Base-by-base conservation (phyloP, 352 stramenopile genomes). In the Saprolegnia parasitica region DNA sequence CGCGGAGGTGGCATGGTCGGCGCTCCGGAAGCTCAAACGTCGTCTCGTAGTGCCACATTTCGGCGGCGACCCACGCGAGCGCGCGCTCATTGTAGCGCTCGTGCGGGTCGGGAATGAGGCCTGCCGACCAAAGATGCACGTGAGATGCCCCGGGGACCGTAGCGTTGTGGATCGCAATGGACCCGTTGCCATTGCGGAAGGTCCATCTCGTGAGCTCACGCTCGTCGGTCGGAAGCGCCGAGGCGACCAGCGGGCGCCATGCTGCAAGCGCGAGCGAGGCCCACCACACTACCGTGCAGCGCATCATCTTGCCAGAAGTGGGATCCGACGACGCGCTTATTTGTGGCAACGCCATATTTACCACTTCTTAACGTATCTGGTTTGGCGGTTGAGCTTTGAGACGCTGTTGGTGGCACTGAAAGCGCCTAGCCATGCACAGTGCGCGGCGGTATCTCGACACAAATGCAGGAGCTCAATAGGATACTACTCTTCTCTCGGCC, bases 31-130 rank as follows among this genome's bases (percentile, higher is more conserved):
- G 32, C n/a, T 71, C 16, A 20, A 89, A 63, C 16, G 72, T 71
- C 16, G 80, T 84, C 73, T 89, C 77, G 75, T 95, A 96, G 16
- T 78, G 72, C 87, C 87, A 96, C 65, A 77, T 88, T 47, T 90
- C 78, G 18, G 65, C 42, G 23, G 82, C 83, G 5, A 95, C 67
- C 86, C 86, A 96, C 26, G 78, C 60, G 58, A 88, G 81, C 37
- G 74, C 74, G 55, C 72, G 76, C 75, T 96, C 87, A 55, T 95
- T 89, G 75, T 80, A 91, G 21, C 86, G 79, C 39, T 73, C 74
- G 68, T 93, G 88, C 32, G 86, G 84, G 32, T 91, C 81, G 0
- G 72, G 61, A 46, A 96, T 79, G 49, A 93, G 45, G 9, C 81
- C 80, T 11, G 80, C 81, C 0, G 77, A 74, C 71, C 86, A 71